Evolutionary conservation across 169 alveolate species (phyloP).

Genomic region (Cytauxzoon felis): DNA sequence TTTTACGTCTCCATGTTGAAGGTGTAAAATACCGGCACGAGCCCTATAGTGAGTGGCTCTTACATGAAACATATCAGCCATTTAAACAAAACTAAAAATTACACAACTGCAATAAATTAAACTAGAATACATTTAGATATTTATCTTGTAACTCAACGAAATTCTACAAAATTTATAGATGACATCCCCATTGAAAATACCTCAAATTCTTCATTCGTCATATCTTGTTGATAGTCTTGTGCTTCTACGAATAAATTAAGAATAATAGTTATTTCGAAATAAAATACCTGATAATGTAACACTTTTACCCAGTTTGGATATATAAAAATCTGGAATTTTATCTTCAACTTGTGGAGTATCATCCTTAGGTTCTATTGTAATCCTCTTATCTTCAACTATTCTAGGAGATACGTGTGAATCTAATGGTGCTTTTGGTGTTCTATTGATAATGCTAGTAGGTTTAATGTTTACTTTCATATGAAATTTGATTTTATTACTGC

Average conservation of each 20-base stretch:
- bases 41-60: constrained; percentile 76
- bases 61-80: background rate
- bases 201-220: constrained; percentile 57
- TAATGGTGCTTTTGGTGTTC: background rate
- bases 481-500: constrained; percentile 45
- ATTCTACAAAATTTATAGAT: constrained; percentile 4
- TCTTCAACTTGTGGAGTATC: background rate
- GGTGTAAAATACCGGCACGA: constrained; percentile 86
- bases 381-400: background rate
- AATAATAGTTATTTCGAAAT: too few species aligned
- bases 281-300: constrained; percentile 12
- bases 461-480: constrained; percentile 23
- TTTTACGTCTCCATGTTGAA: constrained; percentile 93
- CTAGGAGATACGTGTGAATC: background rate
- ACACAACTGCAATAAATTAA: constrained; percentile 20
- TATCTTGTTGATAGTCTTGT: constrained; percentile 56
- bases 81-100: constrained; percentile 6
- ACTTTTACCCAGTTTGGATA: constrained; percentile 10
- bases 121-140: constrained; percentile 45
- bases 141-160: constrained; percentile 67
- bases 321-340: constrained; percentile 20
- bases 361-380: background rate
- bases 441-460: background rate
- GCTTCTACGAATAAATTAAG: constrained; percentile 11
- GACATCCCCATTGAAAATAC: constrained; percentile 11